Percentiles rank a stretch among this genome's conserved stretches.
Conservation (phyloP, 148 eudicot genomes). For the Diospyros kaki region DNA sequence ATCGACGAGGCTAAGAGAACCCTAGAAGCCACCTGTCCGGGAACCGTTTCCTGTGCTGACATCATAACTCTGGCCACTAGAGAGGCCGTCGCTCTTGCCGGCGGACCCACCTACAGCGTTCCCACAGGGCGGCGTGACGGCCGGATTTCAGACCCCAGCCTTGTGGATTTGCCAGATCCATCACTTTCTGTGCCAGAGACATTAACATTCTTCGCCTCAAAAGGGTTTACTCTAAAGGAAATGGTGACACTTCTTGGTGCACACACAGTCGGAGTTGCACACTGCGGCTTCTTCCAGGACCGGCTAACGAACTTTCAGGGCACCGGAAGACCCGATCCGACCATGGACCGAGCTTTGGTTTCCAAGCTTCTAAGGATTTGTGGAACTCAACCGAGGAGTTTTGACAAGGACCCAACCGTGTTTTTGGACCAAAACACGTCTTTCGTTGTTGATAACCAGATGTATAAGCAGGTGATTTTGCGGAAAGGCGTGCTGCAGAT, state of each 20-base stretch:
- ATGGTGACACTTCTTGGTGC: slow-evolving; percentile 27
- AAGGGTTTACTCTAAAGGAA: slow-evolving; percentile 19
- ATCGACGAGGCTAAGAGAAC: slow-evolving; percentile 22
- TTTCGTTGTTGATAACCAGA: slow-evolving; percentile 18
- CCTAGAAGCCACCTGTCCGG: slow-evolving; percentile 20
- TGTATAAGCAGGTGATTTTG: slow-evolving; percentile 16
- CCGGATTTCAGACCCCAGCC: slow-evolving; percentile 8
- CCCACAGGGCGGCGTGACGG: slow-evolving; percentile 30
- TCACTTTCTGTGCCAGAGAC: slow-evolving; percentile 3
- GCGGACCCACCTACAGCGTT: slow-evolving; percentile 8
- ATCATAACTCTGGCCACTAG: too few relatives aligned
- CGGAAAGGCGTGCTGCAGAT: slow-evolving; percentile 21
- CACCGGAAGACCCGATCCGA: slow-evolving; percentile 10
- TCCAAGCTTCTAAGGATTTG: slow-evolving; percentile 14
- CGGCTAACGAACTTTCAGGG: slow-evolving; percentile 12
- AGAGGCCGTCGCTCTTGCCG: too few relatives aligned
- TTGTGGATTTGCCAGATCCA: slow-evolving; percentile 20
- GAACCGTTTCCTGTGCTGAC: slow-evolving; percentile 22
- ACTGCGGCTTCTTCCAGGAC: slow-evolving; percentile 19
- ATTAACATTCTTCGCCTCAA: slow-evolving; percentile 13
- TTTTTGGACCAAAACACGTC: slow-evolving; percentile 28
- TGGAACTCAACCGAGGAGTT: not conserved
- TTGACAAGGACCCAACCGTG: not conserved
- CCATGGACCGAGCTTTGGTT: slow-evolving; percentile 18
- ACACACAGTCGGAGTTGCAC: slow-evolving; percentile 27